phyloP scores from a whole-genome alignment of 306 rosid genomes.

The Lathyrus oleraceus region DNA sequence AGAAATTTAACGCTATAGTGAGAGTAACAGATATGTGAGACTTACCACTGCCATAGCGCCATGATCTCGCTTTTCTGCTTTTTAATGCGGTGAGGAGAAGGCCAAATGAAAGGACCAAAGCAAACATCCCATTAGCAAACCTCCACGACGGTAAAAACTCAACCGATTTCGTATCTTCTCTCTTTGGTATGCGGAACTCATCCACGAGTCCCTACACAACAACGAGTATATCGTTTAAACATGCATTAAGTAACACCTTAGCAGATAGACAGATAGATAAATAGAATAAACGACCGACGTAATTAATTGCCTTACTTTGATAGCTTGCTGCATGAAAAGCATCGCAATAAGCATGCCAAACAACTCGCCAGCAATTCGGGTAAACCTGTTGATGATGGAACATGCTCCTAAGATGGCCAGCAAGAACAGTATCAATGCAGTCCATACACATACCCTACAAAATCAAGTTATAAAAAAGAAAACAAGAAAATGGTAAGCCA shows the following conservation, averaged over 20 bases:
- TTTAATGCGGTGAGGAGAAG: slow-evolving; percentile 83
- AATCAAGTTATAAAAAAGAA: slow-evolving; percentile 10
- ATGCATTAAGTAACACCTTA: not conserved
- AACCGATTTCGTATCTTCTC: slow-evolving; percentile 50
- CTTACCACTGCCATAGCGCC: slow-evolving; percentile 97
- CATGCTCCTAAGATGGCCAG: slow-evolving; percentile 91
- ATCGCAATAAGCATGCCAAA: slow-evolving; percentile 94
- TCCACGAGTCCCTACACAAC: slow-evolving; percentile 80
- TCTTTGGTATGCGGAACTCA: slow-evolving; percentile 72
- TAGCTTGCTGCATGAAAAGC: slow-evolving; percentile 98
- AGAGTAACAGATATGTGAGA: not conserved
- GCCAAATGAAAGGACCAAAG: slow-evolving; percentile 94
- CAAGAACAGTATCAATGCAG: slow-evolving; percentile 73
- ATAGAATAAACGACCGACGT: not conserved
- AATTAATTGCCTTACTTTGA: slow-evolving; percentile 58
- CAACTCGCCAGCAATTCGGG: slow-evolving; percentile 90
- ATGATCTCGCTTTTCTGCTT: slow-evolving; percentile 93
- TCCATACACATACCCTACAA: slow-evolving; percentile 95
- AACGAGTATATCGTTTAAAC: not conserved
- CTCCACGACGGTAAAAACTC: slow-evolving; percentile 87
- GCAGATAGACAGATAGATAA: not conserved
- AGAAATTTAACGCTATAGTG: not conserved
- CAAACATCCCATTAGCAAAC: slow-evolving; percentile 97
- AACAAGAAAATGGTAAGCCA: slow-evolving; percentile 10
- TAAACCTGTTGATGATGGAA: slow-evolving; percentile 92